Percentiles rank a stretch among this genome's conserved stretches.
These are phyloP conservation scores for Candida odintsovae DNA, from an alignment of 805 yeast genomes.

Conservation along the genomic window DNA sequence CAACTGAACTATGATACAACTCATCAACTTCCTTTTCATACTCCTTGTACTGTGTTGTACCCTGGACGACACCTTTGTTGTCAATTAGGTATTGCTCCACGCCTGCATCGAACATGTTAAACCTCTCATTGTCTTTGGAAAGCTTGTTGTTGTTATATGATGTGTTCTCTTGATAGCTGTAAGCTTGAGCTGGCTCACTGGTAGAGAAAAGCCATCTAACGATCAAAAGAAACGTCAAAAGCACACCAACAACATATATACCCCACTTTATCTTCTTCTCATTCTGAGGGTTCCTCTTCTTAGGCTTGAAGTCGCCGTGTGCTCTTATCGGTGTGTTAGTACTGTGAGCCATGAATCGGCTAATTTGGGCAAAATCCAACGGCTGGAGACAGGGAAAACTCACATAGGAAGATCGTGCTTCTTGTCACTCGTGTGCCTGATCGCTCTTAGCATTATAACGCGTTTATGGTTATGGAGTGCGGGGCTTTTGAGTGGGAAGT, in stretches of 20 bases:
- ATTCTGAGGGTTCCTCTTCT: constrained; percentile 4
- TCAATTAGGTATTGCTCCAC: constrained; percentile 30
- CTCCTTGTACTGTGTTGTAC: constrained; percentile 20
- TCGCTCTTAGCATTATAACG: constrained; percentile 8
- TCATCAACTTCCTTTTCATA: constrained; percentile 30
- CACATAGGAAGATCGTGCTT: constrained; percentile 45
- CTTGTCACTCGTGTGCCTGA: constrained; percentile 30
- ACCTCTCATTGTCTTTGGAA: constrained; percentile 25
- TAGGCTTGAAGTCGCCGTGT: constrained; percentile 27
- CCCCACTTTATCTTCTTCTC: not conserved
- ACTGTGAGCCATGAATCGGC: not conserved
- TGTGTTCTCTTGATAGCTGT: constrained; percentile 10
- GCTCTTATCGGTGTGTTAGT: constrained; percentile 13
- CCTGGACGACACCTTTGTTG: constrained; percentile 27
- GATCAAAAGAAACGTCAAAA: not conserved
- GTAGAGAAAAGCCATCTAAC: not conserved
- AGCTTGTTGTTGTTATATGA: constrained; percentile 23
- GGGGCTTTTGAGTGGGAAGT: not conserved
- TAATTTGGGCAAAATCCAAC: not conserved
- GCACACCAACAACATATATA: not conserved
- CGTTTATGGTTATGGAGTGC: not conserved
- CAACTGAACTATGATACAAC: constrained; percentile 42
- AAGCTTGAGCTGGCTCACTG: not conserved
- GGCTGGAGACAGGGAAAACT: constrained; percentile 12
- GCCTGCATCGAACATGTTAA: constrained; percentile 34